Base-by-base conservation (phyloP, 2,329 filamentous ascomycete species). In the Exophiala bonariae region DNA sequence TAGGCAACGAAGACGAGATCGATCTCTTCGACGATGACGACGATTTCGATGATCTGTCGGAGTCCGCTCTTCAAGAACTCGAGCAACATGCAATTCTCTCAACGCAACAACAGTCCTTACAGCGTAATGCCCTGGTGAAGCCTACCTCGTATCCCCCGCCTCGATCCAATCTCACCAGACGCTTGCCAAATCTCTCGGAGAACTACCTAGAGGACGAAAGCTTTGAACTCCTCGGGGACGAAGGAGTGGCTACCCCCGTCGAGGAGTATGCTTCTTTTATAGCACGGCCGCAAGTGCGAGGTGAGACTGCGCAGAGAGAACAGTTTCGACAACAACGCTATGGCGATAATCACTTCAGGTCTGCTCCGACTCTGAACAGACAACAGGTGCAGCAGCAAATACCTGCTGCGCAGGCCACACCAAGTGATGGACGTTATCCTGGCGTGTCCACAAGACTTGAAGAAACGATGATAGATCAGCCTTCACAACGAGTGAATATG, bases 31-130 rank as follows among this genome's bases (percentile, higher is more conserved):
- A 58, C 44, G 74, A 70, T 47, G 72, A 74, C 55, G 69, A 73
- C 52, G 66, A 66, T 52, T 68, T 73, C 57, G 72, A 73, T 49
- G 66, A 66, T 47, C 62, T 75, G 43, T 67, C 71, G 35, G 62
- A 67, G 20, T 61, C 69, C 44, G 67, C 70, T 16, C 59, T 73
- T 40, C 61, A 69, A 49, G 63, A 72, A 55, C 61, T 76, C 32
- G 72, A 75, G 55, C 64, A 74, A 48, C 62, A 68, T 59, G 72
- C 72, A n/a, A 65, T 66, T 42, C 62, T 62, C 49, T 69, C 70
- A n/a, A 73, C 69, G 2, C 72, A 66, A 37, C 62, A 59, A 16
- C 54, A 58, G 22, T 55, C 59, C 47, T 31, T 30, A 8, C 20
- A 33, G 17, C 36, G 45, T 28, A 33, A 31, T 19, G 34, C 14